phyloP scores from a whole-genome alignment of 2,329 filamentous ascomycete species.

The Cercospora nicotianae region DNA sequence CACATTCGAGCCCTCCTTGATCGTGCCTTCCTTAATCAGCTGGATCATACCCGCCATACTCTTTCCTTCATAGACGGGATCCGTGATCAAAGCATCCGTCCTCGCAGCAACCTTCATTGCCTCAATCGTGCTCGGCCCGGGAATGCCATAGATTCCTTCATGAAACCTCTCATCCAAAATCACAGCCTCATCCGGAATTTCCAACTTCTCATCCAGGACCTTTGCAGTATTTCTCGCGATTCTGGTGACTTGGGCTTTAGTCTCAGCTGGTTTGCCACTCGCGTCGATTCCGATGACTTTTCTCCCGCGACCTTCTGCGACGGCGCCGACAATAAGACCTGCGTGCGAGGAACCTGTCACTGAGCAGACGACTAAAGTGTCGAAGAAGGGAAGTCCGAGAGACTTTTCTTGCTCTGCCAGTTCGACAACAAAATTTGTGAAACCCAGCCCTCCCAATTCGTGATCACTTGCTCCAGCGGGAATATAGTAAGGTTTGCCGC shows the following conservation, averaged over 20 bases:
- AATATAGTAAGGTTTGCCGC: slow-evolving; percentile 68
- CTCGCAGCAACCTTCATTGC: slow-evolving; percentile 68
- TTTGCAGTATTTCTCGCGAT: slow-evolving; percentile 65
- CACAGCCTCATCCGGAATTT: slow-evolving; percentile 64
- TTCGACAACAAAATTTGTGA: slow-evolving; percentile 70
- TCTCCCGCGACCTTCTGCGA: slow-evolving; percentile 49
- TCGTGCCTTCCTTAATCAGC: slow-evolving; percentile 63
- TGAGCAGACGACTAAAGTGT: slow-evolving; percentile 63
- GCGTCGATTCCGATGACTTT: slow-evolving; percentile 69
- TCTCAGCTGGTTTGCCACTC: slow-evolving; percentile 60
- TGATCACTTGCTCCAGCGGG: slow-evolving; percentile 71
- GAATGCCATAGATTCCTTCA: slow-evolving; percentile 67
- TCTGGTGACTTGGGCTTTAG: slow-evolving; percentile 63
- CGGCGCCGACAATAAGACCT: slow-evolving; percentile 72
- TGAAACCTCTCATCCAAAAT: slow-evolving; percentile 66
- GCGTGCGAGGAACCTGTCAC: slow-evolving; percentile 71
- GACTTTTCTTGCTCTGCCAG: slow-evolving; percentile 63
- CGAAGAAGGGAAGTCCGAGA: slow-evolving; percentile 61
- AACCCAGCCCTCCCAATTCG: slow-evolving; percentile 67
- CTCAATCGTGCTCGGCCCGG: slow-evolving; percentile 63
- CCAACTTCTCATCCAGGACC: slow-evolving; percentile 62
- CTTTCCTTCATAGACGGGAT: slow-evolving; percentile 76
- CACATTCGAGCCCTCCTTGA: slow-evolving; percentile 61
- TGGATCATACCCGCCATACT: slow-evolving; percentile 71
- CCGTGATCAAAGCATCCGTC: slow-evolving; percentile 72